phyloP scores from a whole-genome alignment of 225 moss, liverwort and hornwort genomes.

The Thuidium tamariscinum region DNA sequence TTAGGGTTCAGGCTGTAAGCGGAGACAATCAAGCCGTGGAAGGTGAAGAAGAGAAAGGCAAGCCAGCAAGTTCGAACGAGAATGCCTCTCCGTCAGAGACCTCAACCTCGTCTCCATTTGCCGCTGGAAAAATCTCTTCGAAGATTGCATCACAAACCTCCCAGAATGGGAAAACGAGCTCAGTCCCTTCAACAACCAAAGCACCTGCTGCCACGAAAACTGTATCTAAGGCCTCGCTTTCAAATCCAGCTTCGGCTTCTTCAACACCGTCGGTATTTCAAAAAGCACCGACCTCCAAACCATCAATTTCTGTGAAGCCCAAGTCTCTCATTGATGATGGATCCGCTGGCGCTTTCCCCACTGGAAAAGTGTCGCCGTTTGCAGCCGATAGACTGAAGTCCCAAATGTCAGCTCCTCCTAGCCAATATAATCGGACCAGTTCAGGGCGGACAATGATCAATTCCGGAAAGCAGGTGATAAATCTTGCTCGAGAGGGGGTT shows the following conservation, averaged over 20 bases:
- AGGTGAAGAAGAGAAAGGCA: constrained; percentile 26
- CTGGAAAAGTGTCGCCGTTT: constrained; percentile 49
- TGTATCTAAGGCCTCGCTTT: not conserved
- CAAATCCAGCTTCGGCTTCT: constrained; percentile 5
- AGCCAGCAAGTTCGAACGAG: constrained; percentile 5
- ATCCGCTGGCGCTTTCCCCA: constrained; percentile 35
- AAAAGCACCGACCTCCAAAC: constrained; percentile 12
- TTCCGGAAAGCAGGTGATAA: constrained; percentile 46
- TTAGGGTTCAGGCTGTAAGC: constrained; percentile 13
- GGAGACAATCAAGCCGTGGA: constrained; percentile 21
- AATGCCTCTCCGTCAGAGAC: not conserved
- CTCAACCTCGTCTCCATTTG: constrained; percentile 47
- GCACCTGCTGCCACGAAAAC: constrained; percentile 9
- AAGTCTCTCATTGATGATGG: constrained; percentile 43
- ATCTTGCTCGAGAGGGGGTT: not conserved
- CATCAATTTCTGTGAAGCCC: constrained; percentile 22
- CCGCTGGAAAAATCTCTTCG: constrained; percentile 69
- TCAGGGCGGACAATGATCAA: constrained; percentile 53
- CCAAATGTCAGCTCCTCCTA: constrained; percentile 32
- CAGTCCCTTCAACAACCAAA: not conserved
- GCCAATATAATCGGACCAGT: constrained; percentile 41
- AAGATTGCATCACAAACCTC: constrained; percentile 50
- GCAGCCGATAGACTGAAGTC: constrained; percentile 54
- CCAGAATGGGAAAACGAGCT: constrained; percentile 17
- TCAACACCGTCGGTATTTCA: constrained; percentile 28